Evolutionary conservation across 305 asterid species (phyloP).

Genomic region (Andrographis paniculata): DNA sequence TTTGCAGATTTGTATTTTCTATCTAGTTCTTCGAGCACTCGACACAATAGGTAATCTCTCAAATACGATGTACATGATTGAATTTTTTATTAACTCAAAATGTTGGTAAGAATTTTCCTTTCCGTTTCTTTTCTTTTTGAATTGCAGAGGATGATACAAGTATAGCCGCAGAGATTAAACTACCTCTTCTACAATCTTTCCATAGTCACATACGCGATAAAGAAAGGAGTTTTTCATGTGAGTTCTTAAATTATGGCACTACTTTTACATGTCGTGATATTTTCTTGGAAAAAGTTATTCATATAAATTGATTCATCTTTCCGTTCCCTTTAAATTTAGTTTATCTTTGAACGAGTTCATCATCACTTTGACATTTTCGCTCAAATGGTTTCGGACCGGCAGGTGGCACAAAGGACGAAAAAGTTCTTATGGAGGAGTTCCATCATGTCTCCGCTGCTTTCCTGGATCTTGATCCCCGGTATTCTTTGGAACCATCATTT

Average conservation of each 20-base stretch:
- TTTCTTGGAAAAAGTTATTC: too few relatives aligned
- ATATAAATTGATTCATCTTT: too few relatives aligned
- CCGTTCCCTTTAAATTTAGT: too few relatives aligned
- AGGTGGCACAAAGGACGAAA: slow-evolving; percentile 92
- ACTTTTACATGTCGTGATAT: too few relatives aligned
- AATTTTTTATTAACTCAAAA: neutral
- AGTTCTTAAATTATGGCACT: too few relatives aligned
- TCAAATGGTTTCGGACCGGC: slow-evolving; percentile 14
- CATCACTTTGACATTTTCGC: too few relatives aligned
- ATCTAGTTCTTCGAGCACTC: slow-evolving; percentile 87
- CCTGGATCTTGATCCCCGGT: slow-evolving; percentile 71
- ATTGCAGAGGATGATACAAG: slow-evolving; percentile 99
- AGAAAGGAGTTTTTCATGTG: slow-evolving; percentile 81
- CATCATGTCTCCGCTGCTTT: slow-evolving; percentile 83
- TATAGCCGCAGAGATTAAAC: slow-evolving; percentile 68
- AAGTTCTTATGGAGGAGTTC: slow-evolving; percentile 84
- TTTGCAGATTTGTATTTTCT: slow-evolving; percentile 77
- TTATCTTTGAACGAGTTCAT: too few relatives aligned
- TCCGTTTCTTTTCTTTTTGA: too few relatives aligned
- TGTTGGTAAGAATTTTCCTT: too few relatives aligned
- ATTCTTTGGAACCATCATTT: too few relatives aligned
- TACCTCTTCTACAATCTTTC: slow-evolving; percentile 72
- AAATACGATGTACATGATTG: neutral
- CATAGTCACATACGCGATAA: slow-evolving; percentile 68
- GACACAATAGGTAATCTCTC: slow-evolving; percentile 90